Percentiles rank a stretch among this genome's conserved stretches.
phyloP scores from a whole-genome alignment of 2,329 filamentous ascomycete genomes.

The Cladosporium sp. region DNA sequence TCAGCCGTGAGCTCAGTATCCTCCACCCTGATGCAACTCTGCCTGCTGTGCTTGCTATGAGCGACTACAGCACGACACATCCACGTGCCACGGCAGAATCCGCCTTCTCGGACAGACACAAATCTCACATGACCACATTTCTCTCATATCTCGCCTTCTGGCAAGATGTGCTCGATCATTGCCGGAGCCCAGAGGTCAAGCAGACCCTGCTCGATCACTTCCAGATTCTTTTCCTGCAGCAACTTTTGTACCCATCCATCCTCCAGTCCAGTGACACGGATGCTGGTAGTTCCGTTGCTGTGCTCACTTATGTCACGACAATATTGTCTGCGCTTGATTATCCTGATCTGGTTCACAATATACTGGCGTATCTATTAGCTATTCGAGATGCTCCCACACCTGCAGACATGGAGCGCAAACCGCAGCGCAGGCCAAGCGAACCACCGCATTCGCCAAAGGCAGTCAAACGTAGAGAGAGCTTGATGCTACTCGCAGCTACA shows the following conservation, averaged over 20 bases:
- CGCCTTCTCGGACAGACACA: conserved; percentile 70
- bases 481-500: conserved; percentile 79
- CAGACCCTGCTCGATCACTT: conserved; percentile 94
- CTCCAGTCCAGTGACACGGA: conserved; percentile 96
- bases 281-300: conserved; percentile 92
- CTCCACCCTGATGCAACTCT: conserved; percentile 69
- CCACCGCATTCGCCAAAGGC: conserved; percentile 50
- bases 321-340: conserved; percentile 91
- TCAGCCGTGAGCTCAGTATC: conserved; percentile 75
- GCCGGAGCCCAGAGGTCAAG: conserved; percentile 84
- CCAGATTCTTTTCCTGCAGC: conserved; percentile 91
- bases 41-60: conserved; percentile 80
- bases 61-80: conserved; percentile 76
- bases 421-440: conserved; percentile 1
- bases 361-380: conserved; percentile 86
- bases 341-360: conserved; percentile 88
- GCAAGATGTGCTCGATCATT: conserved; percentile 97
- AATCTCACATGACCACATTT: conserved; percentile 86
- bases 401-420: conserved; percentile 3
- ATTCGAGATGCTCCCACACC: conserved; percentile 55
- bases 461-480: conserved; percentile 77
- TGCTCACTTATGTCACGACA: conserved; percentile 85
- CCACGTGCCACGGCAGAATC: conserved; percentile 67
- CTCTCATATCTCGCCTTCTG: conserved; percentile 93
- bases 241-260: conserved; percentile 91